Conservation (phyloP, 176 grass and related monocot genomes). For the Saccharum spontaneum region DNA sequence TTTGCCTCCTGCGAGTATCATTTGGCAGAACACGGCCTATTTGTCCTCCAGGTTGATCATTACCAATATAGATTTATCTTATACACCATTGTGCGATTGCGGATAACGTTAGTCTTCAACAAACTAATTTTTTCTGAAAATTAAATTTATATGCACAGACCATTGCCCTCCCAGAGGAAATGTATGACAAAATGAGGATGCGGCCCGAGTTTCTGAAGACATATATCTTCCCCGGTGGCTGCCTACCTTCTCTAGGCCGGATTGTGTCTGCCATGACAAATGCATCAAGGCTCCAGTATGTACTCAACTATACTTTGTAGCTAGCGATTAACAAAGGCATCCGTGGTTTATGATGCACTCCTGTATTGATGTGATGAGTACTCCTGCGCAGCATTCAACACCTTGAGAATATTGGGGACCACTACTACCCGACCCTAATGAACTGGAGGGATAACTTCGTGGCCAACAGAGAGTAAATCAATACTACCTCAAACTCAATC, state of each 20-base stretch:
- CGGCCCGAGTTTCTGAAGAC: constrained; percentile 45
- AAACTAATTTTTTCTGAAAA: not conserved
- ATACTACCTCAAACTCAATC: not conserved
- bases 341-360: not conserved
- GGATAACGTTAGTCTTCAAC: not conserved
- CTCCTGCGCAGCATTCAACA: not conserved
- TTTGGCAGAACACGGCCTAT: constrained; percentile 51
- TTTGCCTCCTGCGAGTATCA: constrained; percentile 53
- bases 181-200: constrained; percentile 58
- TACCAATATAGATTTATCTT: not conserved
- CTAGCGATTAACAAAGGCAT: not conserved
- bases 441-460: not conserved
- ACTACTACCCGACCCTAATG: not conserved
- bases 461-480: not conserved
- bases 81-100: not conserved
- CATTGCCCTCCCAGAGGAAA: constrained; percentile 58
- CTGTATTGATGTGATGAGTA: not conserved
- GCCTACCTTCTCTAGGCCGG: not conserved
- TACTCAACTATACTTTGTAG: not conserved
- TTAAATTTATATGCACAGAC: constrained; percentile 25
- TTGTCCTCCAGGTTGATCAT: constrained; percentile 52
- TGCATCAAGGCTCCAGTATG: constrained; percentile 31
- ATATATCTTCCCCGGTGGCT: not conserved
- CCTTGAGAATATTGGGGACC: not conserved
- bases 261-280: constrained; percentile 38